Conservation (phyloP, 345 rosid genomes). For the Kandelia obovata region DNA sequence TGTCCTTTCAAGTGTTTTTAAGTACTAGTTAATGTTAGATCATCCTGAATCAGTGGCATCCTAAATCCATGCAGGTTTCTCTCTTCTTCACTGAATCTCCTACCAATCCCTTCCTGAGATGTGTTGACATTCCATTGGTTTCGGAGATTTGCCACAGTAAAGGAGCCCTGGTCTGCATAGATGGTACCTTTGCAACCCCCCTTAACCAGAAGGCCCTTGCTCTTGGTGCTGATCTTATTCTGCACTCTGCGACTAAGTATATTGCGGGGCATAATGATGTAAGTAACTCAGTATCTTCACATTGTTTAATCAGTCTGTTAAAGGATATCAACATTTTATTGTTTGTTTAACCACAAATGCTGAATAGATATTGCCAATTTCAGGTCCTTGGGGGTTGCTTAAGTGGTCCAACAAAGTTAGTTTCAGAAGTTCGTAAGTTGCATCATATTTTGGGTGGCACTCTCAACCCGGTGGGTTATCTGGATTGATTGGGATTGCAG, state of each 20-base stretch:
- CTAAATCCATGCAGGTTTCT: conserved; percentile 57
- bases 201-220: conserved; percentile 93
- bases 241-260: conserved; percentile 91
- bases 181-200: conserved; percentile 98
- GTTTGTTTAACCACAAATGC: background rate
- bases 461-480: conserved; percentile 73
- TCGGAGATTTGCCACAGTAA: conserved; percentile 81
- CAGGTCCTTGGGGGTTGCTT: conserved; percentile 97
- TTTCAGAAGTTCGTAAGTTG: conserved; percentile 74
- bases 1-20: conserved; percentile 1
- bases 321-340: background rate
- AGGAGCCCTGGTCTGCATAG: conserved; percentile 90
- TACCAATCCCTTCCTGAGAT: conserved; percentile 89
- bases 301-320: conserved; percentile 7
- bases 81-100: conserved; percentile 96
- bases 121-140: conserved; percentile 84
- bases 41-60: conserved; percentile 14
- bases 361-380: conserved; percentile 13
- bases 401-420: conserved; percentile 72
- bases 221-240: conserved; percentile 89
- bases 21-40: background rate
- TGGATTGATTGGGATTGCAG: background rate
- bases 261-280: conserved; percentile 99
- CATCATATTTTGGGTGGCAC: conserved; percentile 93
- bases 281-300: conserved; percentile 22